phyloP scores from a whole-genome alignment of 2,329 filamentous ascomycete species.

The Conoideocrella luteorostrata region DNA sequence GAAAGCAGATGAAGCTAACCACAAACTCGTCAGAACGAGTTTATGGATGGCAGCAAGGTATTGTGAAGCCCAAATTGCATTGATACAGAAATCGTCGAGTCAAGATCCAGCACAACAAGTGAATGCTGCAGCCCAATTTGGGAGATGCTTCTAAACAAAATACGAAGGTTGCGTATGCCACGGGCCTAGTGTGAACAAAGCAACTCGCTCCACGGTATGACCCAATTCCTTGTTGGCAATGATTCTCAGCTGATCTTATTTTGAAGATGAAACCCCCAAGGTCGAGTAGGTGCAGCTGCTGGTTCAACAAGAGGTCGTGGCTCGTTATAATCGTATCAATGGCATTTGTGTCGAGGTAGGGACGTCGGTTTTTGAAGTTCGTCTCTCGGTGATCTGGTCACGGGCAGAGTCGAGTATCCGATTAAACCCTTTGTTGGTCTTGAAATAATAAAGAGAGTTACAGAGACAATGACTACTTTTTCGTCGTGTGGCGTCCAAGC shows the following conservation, averaged over 20 bases:
- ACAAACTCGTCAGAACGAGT: conserved; percentile 7
- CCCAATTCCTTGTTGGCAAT: background rate
- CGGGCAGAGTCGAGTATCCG: background rate
- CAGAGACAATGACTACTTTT: conserved; percentile 9
- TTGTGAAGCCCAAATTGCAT: background rate
- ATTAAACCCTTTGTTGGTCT: background rate
- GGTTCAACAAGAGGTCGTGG: conserved; percentile 15
- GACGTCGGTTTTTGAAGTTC: conserved; percentile 4
- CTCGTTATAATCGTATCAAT: conserved; percentile 26
- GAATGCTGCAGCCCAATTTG: conserved; percentile 23
- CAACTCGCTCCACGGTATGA: conserved; percentile 3
- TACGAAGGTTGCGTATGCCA: no score
- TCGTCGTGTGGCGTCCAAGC: conserved; percentile 8
- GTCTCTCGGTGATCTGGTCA: conserved; percentile 4
- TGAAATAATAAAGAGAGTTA: background rate
- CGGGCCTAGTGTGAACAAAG: conserved; percentile 1
- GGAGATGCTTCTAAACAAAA: no score
- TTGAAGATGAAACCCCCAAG: background rate
- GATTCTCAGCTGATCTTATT: background rate
- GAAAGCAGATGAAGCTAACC: conserved; percentile 8
- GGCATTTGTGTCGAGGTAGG: conserved; percentile 23
- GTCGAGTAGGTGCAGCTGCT: conserved; percentile 2
- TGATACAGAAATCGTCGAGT: background rate
- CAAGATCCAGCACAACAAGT: conserved; percentile 20
- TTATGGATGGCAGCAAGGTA: background rate